Conservation (phyloP, 1,284 basidiomycete species). For the Ceratobasidium sp. region DNA sequence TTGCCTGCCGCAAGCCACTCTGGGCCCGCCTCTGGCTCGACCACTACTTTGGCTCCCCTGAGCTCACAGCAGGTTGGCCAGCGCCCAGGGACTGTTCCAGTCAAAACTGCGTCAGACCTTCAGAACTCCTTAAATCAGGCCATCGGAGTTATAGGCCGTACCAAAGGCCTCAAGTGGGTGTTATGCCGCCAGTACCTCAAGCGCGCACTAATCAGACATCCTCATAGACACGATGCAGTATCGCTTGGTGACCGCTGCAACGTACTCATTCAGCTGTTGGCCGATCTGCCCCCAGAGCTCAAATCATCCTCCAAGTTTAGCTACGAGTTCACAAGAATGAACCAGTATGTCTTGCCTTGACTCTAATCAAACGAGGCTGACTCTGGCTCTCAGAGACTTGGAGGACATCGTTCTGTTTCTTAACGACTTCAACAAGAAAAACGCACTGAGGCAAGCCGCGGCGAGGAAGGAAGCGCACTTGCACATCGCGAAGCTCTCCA, state of each 20-base stretch:
- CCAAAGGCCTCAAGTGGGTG: constrained; percentile 5
- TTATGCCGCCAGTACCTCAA: no score
- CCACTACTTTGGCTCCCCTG: background rate
- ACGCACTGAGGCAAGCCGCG: background rate
- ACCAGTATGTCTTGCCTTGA: constrained; percentile 3
- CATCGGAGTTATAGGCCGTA: constrained; percentile 3
- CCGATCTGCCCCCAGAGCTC: background rate
- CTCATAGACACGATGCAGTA: background rate
- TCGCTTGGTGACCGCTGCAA: background rate
- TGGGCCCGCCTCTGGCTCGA: constrained; percentile 4
- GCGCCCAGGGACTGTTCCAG: background rate
- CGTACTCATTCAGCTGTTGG: background rate
- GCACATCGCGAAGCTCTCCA: constrained; percentile 1
- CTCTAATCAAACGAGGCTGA: background rate
- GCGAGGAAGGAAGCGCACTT: constrained; percentile 4
- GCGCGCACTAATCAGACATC: background rate
- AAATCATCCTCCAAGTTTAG: background rate
- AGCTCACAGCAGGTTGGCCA: background rate
- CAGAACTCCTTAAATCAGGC: background rate
- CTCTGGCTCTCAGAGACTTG: background rate
- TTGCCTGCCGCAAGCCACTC: background rate
- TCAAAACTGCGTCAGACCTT: background rate
- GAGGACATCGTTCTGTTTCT: constrained; percentile 2
- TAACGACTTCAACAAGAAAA: constrained; percentile 8
- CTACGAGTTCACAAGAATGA: constrained; percentile 1